Conservation (phyloP, 148 eudicot species). For the Camellia sinensis region DNA sequence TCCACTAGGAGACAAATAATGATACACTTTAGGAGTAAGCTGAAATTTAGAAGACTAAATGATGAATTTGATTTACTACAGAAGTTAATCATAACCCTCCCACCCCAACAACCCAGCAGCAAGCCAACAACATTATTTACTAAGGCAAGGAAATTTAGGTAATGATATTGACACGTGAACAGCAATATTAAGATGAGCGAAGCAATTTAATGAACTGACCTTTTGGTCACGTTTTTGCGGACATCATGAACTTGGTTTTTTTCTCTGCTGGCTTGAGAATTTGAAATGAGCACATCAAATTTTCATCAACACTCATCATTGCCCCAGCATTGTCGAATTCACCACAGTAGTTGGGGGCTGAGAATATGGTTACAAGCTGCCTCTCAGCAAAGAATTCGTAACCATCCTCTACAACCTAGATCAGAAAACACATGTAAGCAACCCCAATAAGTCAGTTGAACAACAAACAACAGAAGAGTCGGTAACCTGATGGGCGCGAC, state of each 20-base stretch:
- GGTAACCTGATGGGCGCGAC: slow-evolving; percentile 30
- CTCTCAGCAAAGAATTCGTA: slow-evolving; percentile 29
- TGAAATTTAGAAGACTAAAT: background rate
- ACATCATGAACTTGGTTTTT: slow-evolving; percentile 13
- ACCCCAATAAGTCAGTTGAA: background rate
- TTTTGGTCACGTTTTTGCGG: slow-evolving; percentile 19
- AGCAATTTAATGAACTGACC: background rate
- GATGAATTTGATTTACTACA: background rate
- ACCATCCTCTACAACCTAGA: slow-evolving; percentile 29
- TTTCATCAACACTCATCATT: slow-evolving; percentile 26
- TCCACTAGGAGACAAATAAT: background rate
- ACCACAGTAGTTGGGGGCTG: slow-evolving; percentile 29
- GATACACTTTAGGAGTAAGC: background rate
- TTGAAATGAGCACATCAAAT: slow-evolving; percentile 26
- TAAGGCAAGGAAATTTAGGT: background rate
- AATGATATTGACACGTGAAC: background rate
- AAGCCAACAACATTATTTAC: background rate
- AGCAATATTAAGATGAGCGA: background rate
- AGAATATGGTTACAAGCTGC: slow-evolving; percentile 29
- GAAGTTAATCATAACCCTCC: background rate
- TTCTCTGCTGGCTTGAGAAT: slow-evolving; percentile 28
- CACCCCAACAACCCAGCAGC: background rate
- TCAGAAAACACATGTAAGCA: background rate
- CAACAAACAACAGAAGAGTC: background rate
- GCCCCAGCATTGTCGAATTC: slow-evolving; percentile 28